These are phyloP conservation scores for Fusarium praegraminearum DNA, from an alignment of 2,329 filamentous ascomycete species.

Conservation along the genomic window DNA sequence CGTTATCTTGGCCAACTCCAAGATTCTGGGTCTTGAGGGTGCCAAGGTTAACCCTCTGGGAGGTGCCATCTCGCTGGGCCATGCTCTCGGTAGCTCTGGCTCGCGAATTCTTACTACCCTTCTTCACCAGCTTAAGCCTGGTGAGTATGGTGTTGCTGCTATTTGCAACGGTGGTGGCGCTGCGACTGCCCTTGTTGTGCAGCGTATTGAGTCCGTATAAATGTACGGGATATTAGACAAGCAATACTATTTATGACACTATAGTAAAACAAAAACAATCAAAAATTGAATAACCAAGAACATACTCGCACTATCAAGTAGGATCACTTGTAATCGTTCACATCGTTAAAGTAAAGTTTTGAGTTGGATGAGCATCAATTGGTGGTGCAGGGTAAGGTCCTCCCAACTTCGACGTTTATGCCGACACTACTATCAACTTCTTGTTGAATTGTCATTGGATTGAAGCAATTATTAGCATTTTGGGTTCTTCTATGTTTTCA, in stretches of 20 bases:
- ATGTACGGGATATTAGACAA: neutral
- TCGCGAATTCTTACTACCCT: slow-evolving; percentile 90
- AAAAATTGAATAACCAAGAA: neutral
- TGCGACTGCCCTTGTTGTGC: slow-evolving; percentile 90
- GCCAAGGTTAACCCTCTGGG: slow-evolving; percentile 89
- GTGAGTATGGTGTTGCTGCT: slow-evolving; percentile 93
- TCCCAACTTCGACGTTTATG: neutral
- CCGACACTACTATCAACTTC: neutral
- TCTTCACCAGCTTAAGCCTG: slow-evolving; percentile 89
- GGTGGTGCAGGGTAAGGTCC: neutral
- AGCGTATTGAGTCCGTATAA: slow-evolving; percentile 75
- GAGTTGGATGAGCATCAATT: neutral
- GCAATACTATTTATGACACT: neutral
- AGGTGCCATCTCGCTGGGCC: slow-evolving; percentile 91
- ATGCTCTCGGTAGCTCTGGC: slow-evolving; percentile 93
- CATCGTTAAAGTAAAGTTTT: neutral
- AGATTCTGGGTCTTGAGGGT: slow-evolving; percentile 84
- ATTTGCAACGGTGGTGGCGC: slow-evolving; percentile 98
- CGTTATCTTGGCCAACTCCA: slow-evolving; percentile 93
- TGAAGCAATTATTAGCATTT: neutral
- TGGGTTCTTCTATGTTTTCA: neutral
- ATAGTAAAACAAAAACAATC: slow-evolving; percentile 9
- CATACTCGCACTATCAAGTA: neutral
- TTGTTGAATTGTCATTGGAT: neutral
- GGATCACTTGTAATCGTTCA: neutral